Conservation (phyloP, 176 grass and related monocot species). For the Puya raimondii region DNA sequence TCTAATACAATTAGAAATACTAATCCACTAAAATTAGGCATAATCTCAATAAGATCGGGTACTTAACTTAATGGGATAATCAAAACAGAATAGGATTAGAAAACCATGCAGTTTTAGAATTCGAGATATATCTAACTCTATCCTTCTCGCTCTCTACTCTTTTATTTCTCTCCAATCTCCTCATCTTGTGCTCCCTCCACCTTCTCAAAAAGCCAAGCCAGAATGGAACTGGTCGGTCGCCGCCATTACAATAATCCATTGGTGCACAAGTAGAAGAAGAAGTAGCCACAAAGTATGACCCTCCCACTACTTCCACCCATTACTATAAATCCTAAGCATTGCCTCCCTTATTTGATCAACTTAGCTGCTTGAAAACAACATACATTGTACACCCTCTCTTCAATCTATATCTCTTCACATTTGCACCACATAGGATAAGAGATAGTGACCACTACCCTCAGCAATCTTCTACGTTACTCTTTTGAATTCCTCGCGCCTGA, state of each 20-base stretch:
- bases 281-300: slow-evolving; percentile 34
- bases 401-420: background rate
- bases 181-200: slow-evolving; percentile 10
- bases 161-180: background rate
- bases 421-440: background rate
- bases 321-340: background rate
- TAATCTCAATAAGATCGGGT: no score
- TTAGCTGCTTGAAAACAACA: background rate
- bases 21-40: no score
- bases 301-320: slow-evolving; percentile 32
- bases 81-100: no score
- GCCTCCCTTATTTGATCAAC: background rate
- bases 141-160: background rate
- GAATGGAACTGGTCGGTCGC: slow-evolving; percentile 17
- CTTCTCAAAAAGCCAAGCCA: slow-evolving; percentile 8
- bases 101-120: no score
- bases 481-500: background rate
- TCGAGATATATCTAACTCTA: no score
- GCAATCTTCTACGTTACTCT: background rate
- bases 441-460: background rate
- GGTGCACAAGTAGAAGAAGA: slow-evolving; percentile 21
- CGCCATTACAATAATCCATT: slow-evolving; percentile 19
- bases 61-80: no score
- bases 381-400: slow-evolving; percentile 1
- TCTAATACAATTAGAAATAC: no score